Conservation (phyloP, 2,329 filamentous ascomycete genomes). For the Ceratocystiopsis brevicomis region DNA sequence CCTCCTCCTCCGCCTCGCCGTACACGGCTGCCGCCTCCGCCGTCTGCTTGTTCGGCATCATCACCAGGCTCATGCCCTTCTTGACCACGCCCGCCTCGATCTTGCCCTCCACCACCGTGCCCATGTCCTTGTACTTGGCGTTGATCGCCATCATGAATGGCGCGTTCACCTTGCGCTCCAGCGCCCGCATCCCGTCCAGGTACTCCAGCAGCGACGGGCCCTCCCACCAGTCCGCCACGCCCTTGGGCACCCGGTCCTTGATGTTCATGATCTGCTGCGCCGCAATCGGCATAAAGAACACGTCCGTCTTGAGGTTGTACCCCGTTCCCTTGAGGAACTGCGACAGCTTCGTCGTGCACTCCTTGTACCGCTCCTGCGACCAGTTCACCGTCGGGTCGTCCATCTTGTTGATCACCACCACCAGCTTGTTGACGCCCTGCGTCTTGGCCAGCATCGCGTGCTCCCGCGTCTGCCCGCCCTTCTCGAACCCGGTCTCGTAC, state of each 20-base stretch:
- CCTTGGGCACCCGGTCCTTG: constrained; percentile 68
- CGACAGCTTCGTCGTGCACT: constrained; percentile 76
- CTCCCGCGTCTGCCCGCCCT: constrained; percentile 91
- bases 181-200: constrained; percentile 47
- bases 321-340: constrained; percentile 82
- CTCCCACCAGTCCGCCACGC: constrained; percentile 62
- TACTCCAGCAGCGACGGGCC: constrained; percentile 87
- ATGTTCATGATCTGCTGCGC: constrained; percentile 74
- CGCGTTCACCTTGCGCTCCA: constrained; percentile 90
- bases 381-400: constrained; percentile 92
- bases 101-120: constrained; percentile 94
- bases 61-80: constrained; percentile 67
- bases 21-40: constrained; percentile 73
- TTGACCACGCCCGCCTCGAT: constrained; percentile 87
- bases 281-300: constrained; percentile 91
- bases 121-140: constrained; percentile 93
- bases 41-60: constrained; percentile 88
- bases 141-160: constrained; percentile 99
- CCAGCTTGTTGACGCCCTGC: constrained; percentile 89
- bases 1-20: constrained; percentile 90
- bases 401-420: constrained; percentile 98
- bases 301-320: constrained; percentile 84
- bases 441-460: constrained; percentile 88
- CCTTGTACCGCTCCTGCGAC: constrained; percentile 81
- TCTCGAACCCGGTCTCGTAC: constrained; percentile 95